These are phyloP conservation scores for Fusarium continuum DNA, from an alignment of 2,329 filamentous ascomycete species.

Conservation along the genomic window DNA sequence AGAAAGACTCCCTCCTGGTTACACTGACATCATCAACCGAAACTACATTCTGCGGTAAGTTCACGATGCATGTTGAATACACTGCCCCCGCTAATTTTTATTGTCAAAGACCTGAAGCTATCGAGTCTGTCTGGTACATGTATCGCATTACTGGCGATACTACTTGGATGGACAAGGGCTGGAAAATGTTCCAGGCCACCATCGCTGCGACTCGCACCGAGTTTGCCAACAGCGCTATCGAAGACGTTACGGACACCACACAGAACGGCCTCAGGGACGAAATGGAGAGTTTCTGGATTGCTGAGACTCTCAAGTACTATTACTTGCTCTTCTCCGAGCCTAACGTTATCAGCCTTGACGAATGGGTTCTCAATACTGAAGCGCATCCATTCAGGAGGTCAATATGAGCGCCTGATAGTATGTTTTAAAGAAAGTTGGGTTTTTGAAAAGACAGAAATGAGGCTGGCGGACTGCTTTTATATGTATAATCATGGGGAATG, in stretches of 20 bases:
- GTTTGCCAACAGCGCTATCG: slow-evolving; percentile 75
- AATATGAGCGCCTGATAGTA: slow-evolving; percentile 20
- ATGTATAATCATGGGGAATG: slow-evolving; percentile 11
- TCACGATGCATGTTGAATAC: slow-evolving; percentile 20
- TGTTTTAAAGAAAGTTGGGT: neutral
- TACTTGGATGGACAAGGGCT: slow-evolving; percentile 81
- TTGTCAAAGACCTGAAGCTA: slow-evolving; percentile 75
- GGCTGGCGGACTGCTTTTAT: neutral
- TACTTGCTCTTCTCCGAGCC: slow-evolving; percentile 81
- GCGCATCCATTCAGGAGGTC: slow-evolving; percentile 66
- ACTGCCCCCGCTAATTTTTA: slow-evolving; percentile 4
- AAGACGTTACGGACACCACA: slow-evolving; percentile 63
- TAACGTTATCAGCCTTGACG: slow-evolving; percentile 71
- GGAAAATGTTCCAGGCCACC: slow-evolving; percentile 83
- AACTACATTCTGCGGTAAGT: slow-evolving; percentile 71
- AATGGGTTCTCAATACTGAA: slow-evolving; percentile 73
- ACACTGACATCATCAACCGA: slow-evolving; percentile 54
- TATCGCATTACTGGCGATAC: slow-evolving; percentile 87
- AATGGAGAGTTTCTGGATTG: slow-evolving; percentile 92
- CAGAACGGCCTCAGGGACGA: slow-evolving; percentile 59
- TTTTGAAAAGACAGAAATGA: neutral
- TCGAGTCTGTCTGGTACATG: slow-evolving; percentile 89
- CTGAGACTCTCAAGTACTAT: slow-evolving; percentile 93
- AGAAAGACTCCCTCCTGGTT: slow-evolving; percentile 61
- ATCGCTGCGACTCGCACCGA: slow-evolving; percentile 71